These are phyloP conservation scores for Hymenoscyphus salicellus DNA, from an alignment of 2,329 filamentous ascomycete genomes.

Conservation along the genomic window DNA sequence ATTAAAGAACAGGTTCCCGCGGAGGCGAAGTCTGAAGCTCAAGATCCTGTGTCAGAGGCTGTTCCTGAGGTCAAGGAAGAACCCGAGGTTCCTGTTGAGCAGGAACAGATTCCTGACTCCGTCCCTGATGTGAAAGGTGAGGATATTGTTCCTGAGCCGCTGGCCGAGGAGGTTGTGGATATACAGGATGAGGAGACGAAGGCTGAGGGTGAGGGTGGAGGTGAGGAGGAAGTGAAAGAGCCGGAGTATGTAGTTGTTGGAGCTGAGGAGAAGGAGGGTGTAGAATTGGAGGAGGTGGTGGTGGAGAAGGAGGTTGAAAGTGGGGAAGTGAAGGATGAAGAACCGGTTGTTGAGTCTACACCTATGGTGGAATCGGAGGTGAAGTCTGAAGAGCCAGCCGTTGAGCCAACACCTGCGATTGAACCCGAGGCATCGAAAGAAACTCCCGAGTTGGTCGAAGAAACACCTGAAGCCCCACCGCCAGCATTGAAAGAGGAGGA, in stretches of 20 bases:
- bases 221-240: background rate
- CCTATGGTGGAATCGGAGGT: background rate
- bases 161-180: background rate
- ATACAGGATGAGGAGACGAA: background rate
- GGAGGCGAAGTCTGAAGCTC: background rate
- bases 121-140: background rate
- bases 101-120: background rate
- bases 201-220: background rate
- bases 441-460: conserved; percentile 4
- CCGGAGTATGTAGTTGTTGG: background rate
- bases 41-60: background rate
- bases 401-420: background rate
- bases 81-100: background rate
- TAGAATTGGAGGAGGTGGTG: background rate
- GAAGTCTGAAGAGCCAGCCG: background rate
- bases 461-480: background rate
- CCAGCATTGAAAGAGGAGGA: background rate
- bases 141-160: background rate
- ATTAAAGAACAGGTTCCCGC: conserved; percentile 1
- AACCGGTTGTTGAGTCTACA: background rate
- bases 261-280: background rate
- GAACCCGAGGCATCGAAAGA: background rate
- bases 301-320: background rate
- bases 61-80: background rate
- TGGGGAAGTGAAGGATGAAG: conserved; percentile 8